These are phyloP conservation scores for Podospora appendiculata DNA, from an alignment of 495 filamentous ascomycete species.

Conservation along the genomic window DNA sequence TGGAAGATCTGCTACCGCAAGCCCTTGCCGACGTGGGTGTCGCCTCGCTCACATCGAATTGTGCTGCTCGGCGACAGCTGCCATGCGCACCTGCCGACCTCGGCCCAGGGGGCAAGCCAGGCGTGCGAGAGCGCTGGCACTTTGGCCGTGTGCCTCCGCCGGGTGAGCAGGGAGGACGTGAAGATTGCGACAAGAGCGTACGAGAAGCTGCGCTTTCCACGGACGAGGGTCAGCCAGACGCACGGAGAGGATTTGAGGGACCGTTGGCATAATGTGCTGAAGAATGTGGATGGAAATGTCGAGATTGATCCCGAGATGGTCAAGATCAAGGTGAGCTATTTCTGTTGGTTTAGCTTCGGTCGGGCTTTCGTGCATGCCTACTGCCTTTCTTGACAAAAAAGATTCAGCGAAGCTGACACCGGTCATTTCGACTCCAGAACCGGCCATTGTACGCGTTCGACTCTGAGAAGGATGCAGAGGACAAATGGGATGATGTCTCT, in stretches of 20 bases:
- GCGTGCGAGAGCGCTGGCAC: slow-evolving; percentile 42
- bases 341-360: background rate
- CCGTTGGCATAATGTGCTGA: slow-evolving; percentile 45
- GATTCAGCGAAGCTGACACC: background rate
- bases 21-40: slow-evolving; percentile 41
- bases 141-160: slow-evolving; percentile 35
- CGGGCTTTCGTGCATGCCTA: background rate
- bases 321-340: slow-evolving; percentile 29
- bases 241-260: slow-evolving; percentile 48
- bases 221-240: slow-evolving; percentile 37
- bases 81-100: slow-evolving; percentile 41
- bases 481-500: slow-evolving; percentile 35
- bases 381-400: background rate
- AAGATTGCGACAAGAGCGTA: slow-evolving; percentile 42
- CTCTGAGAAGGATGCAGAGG: slow-evolving; percentile 38
- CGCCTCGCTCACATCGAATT: slow-evolving; percentile 32
- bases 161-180: slow-evolving; percentile 36
- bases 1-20: slow-evolving; percentile 47
- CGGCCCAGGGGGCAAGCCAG: slow-evolving; percentile 42
- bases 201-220: slow-evolving; percentile 43
- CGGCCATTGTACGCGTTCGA: slow-evolving; percentile 44
- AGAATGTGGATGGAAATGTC: slow-evolving; percentile 35
- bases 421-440: slow-evolving; percentile 16
- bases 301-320: slow-evolving; percentile 46
- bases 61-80: slow-evolving; percentile 41